phyloP scores from a whole-genome alignment of 2,329 filamentous ascomycete genomes.

The Venturia nashicola region DNA sequence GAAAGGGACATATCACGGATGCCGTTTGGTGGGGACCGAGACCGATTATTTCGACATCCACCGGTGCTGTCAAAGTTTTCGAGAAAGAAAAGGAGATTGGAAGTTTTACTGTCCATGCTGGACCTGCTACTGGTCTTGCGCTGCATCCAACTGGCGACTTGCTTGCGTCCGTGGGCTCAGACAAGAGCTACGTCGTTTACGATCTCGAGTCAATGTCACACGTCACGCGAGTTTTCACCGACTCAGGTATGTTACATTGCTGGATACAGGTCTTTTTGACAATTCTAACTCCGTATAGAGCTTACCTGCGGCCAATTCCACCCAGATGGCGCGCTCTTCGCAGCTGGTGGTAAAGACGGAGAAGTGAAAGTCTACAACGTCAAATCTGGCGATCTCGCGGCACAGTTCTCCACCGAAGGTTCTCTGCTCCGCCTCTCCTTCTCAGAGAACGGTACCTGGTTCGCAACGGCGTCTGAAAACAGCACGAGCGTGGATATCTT shows the following conservation, averaged over 20 bases:
- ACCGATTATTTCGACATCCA: constrained; percentile 60
- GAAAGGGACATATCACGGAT: constrained; percentile 48
- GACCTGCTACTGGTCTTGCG: constrained; percentile 63
- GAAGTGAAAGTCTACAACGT: constrained; percentile 84
- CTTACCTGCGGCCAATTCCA: constrained; percentile 77
- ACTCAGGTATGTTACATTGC: constrained; percentile 53
- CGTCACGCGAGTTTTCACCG: constrained; percentile 67
- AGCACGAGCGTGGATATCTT: constrained; percentile 75
- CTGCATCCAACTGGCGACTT: constrained; percentile 75
- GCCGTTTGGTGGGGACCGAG: constrained; percentile 54
- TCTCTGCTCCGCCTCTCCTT: constrained; percentile 70
- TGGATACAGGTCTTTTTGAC: constrained; percentile 8
- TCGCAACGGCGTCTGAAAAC: constrained; percentile 68
- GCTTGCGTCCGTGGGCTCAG: constrained; percentile 73
- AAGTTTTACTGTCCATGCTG: constrained; percentile 70
- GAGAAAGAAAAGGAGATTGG: constrained; percentile 56
- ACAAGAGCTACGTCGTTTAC: constrained; percentile 90
- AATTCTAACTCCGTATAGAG: constrained; percentile 35
- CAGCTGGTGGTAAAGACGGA: constrained; percentile 66
- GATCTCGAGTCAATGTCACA: constrained; percentile 57
- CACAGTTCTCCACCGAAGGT: constrained; percentile 52
- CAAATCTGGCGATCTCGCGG: constrained; percentile 64
- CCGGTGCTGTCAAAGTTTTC: constrained; percentile 70
- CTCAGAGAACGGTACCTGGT: constrained; percentile 95
- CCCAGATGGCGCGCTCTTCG: constrained; percentile 90